These are phyloP conservation scores for Tetrapyrgos nigripes DNA, from an alignment of 1,284 basidiomycete genomes.

Conservation along the genomic window DNA sequence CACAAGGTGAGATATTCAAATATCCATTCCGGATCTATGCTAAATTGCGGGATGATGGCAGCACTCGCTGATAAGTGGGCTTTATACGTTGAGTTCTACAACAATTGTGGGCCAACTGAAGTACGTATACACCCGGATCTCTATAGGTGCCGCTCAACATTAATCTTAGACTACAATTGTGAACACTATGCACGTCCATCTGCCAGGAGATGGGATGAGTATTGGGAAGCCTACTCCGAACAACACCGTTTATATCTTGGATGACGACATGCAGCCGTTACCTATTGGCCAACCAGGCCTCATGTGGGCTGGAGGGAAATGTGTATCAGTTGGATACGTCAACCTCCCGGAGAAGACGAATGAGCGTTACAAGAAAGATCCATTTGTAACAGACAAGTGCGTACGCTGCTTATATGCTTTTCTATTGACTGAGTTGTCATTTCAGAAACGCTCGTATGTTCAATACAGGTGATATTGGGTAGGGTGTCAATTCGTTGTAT, in stretches of 20 bases:
- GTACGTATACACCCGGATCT: conserved; percentile 30
- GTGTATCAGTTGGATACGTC: conserved; percentile 59
- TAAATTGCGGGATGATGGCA: conserved; percentile 23
- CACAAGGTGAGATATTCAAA: conserved; percentile 47
- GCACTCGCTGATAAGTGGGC: conserved; percentile 65
- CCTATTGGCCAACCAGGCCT: conserved; percentile 59
- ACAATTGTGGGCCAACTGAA: conserved; percentile 58
- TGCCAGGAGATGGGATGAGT: conserved; percentile 46
- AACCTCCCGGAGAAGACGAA: conserved; percentile 60
- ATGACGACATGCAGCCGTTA: conserved; percentile 54
- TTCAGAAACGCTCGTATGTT: conserved; percentile 57
- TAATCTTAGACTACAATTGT: conserved; percentile 48
- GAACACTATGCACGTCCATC: conserved; percentile 60
- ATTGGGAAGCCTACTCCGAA: conserved; percentile 67
- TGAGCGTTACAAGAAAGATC: conserved; percentile 56
- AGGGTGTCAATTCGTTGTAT: conserved; percentile 16
- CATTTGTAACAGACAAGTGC: conserved; percentile 57
- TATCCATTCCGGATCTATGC: not conserved
- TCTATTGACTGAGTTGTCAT: not conserved
- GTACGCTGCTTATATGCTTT: no score
- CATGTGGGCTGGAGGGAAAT: conserved; percentile 66
- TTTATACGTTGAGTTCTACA: conserved; percentile 45
- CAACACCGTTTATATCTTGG: conserved; percentile 62
- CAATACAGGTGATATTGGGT: conserved; percentile 65
- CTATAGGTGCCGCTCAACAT: not conserved